These are phyloP conservation scores for Bremia lactucae DNA, from an alignment of 352 stramenopile genomes.

Conservation along the genomic window DNA sequence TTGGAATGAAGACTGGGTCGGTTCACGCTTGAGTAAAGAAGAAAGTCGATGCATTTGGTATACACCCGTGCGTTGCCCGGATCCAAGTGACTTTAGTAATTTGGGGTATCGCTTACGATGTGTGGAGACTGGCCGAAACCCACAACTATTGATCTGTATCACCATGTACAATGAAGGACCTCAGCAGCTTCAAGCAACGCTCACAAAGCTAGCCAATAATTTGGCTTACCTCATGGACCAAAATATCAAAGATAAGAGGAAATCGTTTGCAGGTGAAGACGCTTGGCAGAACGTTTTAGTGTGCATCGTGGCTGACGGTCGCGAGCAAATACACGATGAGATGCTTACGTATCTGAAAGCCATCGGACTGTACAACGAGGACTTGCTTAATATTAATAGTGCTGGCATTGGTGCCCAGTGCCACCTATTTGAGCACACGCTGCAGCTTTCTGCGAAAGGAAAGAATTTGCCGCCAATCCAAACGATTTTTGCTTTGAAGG, in stretches of 20 bases:
- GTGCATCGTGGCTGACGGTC: no score
- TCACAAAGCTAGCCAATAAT: constrained; percentile 80
- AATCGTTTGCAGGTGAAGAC: constrained; percentile 28
- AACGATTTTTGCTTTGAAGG: constrained; percentile 69
- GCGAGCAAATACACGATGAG: no score
- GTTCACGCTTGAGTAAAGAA: constrained; percentile 56
- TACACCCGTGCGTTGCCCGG: constrained; percentile 63
- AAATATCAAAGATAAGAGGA: constrained; percentile 17
- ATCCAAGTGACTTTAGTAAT: constrained; percentile 66
- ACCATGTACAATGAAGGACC: no score
- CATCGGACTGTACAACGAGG: no score
- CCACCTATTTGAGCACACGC: no score
- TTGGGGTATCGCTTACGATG: constrained; percentile 65
- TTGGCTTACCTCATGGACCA: constrained; percentile 57
- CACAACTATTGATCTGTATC: no score
- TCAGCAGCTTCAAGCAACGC: constrained; percentile 64
- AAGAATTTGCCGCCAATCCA: constrained; percentile 66
- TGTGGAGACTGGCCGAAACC: no score
- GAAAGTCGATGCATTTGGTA: constrained; percentile 73
- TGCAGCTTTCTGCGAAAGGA: constrained; percentile 57
- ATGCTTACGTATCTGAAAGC: no score
- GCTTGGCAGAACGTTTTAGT: no score
- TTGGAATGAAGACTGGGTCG: constrained; percentile 73
- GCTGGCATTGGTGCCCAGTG: no score
- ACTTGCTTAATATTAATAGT: no score